A percentile compares a stretch with the other conserved stretches of the same genome.
Evolutionary conservation across 164 flowering plant genomes (phyloP).

Genomic region (Vitis amurensis): DNA sequence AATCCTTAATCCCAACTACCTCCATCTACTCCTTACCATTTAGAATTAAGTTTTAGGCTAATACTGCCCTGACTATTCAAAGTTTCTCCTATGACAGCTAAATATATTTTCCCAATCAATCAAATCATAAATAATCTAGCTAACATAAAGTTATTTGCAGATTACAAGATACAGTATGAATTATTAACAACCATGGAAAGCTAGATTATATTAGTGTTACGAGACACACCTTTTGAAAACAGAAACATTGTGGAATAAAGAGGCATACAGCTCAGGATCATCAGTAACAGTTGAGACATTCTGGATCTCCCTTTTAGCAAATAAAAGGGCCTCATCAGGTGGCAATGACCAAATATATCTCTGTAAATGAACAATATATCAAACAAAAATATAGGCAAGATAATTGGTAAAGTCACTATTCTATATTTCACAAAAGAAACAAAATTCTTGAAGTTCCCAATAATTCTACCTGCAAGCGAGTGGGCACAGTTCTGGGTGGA

Average conservation of each 20-base stretch:
- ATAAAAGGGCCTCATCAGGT: slow-evolving; percentile 63
- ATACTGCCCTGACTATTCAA: no score
- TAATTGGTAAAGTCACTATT: not conserved
- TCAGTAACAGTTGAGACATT: slow-evolving; percentile 44
- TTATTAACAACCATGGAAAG: not conserved
- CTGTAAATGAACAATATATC: slow-evolving; percentile 28
- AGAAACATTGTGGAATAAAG: slow-evolving; percentile 69
- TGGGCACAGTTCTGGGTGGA: slow-evolving; percentile 26
- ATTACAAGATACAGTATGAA: no score
- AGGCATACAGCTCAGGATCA: slow-evolving; percentile 66
- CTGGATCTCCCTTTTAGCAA: slow-evolving; percentile 65
- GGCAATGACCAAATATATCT: slow-evolving; percentile 49
- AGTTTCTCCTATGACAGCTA: no score
- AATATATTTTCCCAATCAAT: no score
- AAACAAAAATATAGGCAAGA: not conserved
- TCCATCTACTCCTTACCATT: no score
- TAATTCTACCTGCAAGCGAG: slow-evolving; percentile 39
- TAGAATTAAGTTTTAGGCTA: no score
- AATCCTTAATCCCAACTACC: no score
- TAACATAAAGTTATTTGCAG: no score
- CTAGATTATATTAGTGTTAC: not conserved
- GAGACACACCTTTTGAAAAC: slow-evolving; percentile 61
- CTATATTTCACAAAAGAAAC: not conserved
- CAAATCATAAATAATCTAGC: no score
- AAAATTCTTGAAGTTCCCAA: not conserved